Base-by-base conservation (phyloP, 176 grass and related monocot genomes). In the Musa acuminata region DNA sequence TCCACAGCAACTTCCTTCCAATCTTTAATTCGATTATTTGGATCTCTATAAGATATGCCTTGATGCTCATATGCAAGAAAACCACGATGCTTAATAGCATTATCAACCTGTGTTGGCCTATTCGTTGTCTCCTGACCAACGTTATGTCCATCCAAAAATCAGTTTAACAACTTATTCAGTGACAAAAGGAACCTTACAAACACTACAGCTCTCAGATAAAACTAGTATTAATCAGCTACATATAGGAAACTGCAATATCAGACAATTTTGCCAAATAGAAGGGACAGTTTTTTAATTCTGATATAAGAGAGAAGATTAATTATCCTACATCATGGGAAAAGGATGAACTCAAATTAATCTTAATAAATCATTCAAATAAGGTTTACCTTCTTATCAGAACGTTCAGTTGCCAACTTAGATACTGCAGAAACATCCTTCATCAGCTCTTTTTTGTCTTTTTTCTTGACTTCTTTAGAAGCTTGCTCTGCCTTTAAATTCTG, bases 1-100 rank as follows among this genome's bases (percentile, higher is more conserved):
- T 94, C 96, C 67, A 89, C 85, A 67, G 96, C 96, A 53, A 99
- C 96, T 87, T 99, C 96, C 2, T 91, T 82, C 82, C 84, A 99
- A 78, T 99, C 96, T 72, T 89, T 84, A 24, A 94, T 71, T 58
- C 96, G 84, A 20, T 80, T 76, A 69, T 77, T 75, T 65, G 96
- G 88, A 72, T 99, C 91, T 72, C 96, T 84, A 71, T 99, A 99
- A 60, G 91, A 94, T 87, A 95, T 84, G 69, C 80, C 69, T 60
- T 99, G 84, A 71, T 91, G 85, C 73, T 99, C 96, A 50, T 99
- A 99, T 67, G 81, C 72, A 53, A 91, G 78, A 74, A 99, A 99
- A 73, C 96, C 96, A 58, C 91, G 80, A 64, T 80, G 79, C 66
- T 99, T 99, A 22, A 79, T 64, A 71, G 96, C 88, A 74, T 94